Conservation (phyloP, 2,329 filamentous ascomycete species). For the Penicillium oxalicum region DNA sequence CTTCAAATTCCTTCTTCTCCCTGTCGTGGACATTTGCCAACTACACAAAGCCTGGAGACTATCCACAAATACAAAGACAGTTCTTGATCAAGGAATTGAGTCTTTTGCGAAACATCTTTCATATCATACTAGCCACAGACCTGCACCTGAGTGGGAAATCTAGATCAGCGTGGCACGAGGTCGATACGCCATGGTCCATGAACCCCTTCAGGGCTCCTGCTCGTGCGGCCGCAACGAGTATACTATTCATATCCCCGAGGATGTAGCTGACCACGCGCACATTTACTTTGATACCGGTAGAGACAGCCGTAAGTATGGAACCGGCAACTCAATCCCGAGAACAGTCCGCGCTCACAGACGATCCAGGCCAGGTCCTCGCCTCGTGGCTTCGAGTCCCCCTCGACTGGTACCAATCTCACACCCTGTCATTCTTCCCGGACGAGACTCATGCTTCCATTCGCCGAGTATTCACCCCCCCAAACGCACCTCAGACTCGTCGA, state of each 20-base stretch:
- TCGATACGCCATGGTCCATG: conserved; percentile 21
- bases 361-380: conserved; percentile 65
- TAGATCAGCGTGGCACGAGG: conserved; percentile 5
- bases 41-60: neutral
- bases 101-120: too few relatives aligned
- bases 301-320: conserved; percentile 60
- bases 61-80: too few relatives aligned
- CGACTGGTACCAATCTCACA: conserved; percentile 70
- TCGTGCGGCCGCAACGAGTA: conserved; percentile 83
- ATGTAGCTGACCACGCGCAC: conserved; percentile 52
- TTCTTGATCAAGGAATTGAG: too few relatives aligned
- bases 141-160: too few relatives aligned
- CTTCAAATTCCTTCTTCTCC: conserved; percentile 5
- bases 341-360: conserved; percentile 27
- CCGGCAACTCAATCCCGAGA: neutral
- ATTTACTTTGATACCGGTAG: conserved; percentile 70
- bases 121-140: too few relatives aligned
- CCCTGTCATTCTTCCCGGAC: conserved; percentile 69
- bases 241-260: conserved; percentile 61
- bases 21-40: neutral
- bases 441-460: conserved; percentile 65
- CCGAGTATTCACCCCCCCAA: conserved; percentile 58
- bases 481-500: conserved; percentile 56
- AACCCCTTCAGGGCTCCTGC: conserved; percentile 67
- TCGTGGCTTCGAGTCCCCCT: conserved; percentile 80